phyloP scores from a whole-genome alignment of 2,329 filamentous ascomycete genomes.

The Zasmidium angulare region DNA sequence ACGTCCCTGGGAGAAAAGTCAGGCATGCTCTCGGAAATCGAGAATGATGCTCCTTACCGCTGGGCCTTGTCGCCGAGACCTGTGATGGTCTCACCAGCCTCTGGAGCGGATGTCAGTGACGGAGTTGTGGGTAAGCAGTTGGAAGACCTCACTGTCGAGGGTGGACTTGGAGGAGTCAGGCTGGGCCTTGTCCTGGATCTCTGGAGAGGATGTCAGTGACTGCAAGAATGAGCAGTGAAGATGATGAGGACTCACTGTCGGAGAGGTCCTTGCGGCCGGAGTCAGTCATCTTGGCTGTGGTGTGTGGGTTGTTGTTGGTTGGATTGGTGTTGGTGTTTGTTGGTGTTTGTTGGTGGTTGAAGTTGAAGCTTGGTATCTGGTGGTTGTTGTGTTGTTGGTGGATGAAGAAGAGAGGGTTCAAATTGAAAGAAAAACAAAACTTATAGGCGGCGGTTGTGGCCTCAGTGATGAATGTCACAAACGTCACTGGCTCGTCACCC shows the following conservation, averaged over 20 bases:
- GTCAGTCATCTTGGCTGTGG: constrained; percentile 58
- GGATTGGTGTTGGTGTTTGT: constrained; percentile 23
- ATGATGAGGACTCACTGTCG: constrained; percentile 40
- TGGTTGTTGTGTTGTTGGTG: not conserved
- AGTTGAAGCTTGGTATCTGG: constrained; percentile 1
- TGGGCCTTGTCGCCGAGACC: constrained; percentile 55
- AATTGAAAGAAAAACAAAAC: constrained; percentile 2
- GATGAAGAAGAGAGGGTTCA: constrained; percentile 1
- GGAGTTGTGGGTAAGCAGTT: no score
- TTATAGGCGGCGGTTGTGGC: not conserved
- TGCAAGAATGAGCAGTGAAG: not conserved
- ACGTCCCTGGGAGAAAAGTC: constrained; percentile 38
- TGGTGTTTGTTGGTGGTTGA: constrained; percentile 13
- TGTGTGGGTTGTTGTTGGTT: constrained; percentile 18
- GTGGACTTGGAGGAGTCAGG: constrained; percentile 63
- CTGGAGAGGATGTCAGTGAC: constrained; percentile 35
- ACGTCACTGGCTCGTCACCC: not conserved
- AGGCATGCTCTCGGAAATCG: constrained; percentile 13
- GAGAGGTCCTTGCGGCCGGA: constrained; percentile 61
- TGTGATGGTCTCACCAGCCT: constrained; percentile 53
- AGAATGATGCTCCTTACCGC: constrained; percentile 8
- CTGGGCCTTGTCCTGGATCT: constrained; percentile 57
- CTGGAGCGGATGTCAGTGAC: no score
- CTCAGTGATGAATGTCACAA: not conserved
- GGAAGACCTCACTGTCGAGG: constrained; percentile 45